Percentiles rank a stretch among this genome's conserved stretches.
These are phyloP conservation scores for Agarophyton chilense DNA, from an alignment of 23 red algal genomes.

Conservation along the genomic window DNA sequence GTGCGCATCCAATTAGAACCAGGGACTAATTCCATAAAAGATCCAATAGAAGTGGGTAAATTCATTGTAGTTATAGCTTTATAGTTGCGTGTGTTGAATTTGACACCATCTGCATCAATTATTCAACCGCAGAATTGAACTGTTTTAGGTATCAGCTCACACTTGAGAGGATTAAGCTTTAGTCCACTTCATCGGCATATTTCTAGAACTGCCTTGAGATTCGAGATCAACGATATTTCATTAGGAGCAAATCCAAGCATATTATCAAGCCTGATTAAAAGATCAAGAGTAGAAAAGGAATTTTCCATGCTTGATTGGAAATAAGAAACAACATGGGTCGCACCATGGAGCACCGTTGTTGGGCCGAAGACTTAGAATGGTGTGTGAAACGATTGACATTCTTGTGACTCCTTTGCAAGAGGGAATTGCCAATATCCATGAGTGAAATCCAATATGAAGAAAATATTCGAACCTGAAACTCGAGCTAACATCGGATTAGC, in stretches of 20 bases:
- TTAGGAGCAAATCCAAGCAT: background rate
- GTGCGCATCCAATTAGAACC: constrained; percentile 38
- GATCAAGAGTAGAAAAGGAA: background rate
- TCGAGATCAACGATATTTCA: background rate
- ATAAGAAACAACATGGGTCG: constrained; percentile 1
- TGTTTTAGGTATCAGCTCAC: no score
- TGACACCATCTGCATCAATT: no score
- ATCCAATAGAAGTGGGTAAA: background rate
- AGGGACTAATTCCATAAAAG: constrained; percentile 41
- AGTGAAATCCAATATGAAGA: constrained; percentile 11
- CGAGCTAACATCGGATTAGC: background rate
- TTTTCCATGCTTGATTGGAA: constrained; percentile 19
- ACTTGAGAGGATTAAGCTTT: no score
- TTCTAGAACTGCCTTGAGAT: no score
- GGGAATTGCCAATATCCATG: constrained; percentile 51
- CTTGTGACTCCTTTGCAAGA: background rate
- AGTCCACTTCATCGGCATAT: no score
- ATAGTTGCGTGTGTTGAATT: no score
- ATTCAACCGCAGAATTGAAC: no score
- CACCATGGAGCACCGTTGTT: constrained; percentile 12
- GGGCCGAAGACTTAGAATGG: constrained; percentile 2
- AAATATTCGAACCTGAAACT: background rate
- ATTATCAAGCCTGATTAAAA: constrained; percentile 26
- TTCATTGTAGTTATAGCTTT: constrained; percentile 19
- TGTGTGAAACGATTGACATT: constrained; percentile 28